Base-by-base conservation (phyloP, 2,329 filamentous ascomycete genomes). In the Colletotrichum plurivorum region DNA sequence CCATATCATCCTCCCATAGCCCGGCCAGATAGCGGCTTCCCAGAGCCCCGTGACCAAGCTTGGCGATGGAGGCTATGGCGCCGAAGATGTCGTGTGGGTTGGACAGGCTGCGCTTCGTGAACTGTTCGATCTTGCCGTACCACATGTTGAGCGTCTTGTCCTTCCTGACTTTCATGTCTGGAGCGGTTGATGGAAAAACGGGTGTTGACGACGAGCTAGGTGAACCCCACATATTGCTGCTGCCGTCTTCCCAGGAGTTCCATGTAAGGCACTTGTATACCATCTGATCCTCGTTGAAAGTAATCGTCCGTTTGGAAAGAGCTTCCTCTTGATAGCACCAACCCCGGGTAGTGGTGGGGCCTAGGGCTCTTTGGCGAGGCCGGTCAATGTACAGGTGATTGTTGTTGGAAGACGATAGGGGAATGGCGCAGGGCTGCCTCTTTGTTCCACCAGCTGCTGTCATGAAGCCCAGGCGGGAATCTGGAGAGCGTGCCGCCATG, bases 41-140 rank as follows among this genome's bases (percentile, higher is more conserved):
- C 4, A 67, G 51, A 16, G 51, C 51, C 4, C 43, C 10, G 10
- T 45, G 16, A 10, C 57, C 63, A n/a, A 67, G 63, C 6, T 36
- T 55, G 8, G 63, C 63, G 16, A 67, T 55, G 25, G 63, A 67
- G 27, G 63, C 63, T 18, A 67, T 67, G 31, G 63, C 51, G 4
- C 41, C 63, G 12, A 67, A 67, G 10, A 67, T 25, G 41, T 67
- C 63, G 45, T 67, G 57, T 1, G 63, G 63, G 8, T 67, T 67
- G 15, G 63, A 67, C 13, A 67, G 18, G 18, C 16, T 59, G 1
- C 63, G 58, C 31, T n/a, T 60, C 6, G 57, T 62, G n/a, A 31
- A 67, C 1, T 1, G 3, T 2, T 62, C 27, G 51, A 67, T 12
- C n/a, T n/a, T 25, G 1, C 22, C n/a, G 51, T 67, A 67, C 63